A percentile compares a stretch with the other conserved stretches of the same genome.
These are phyloP conservation scores for Calcarisporium arbuscula DNA, from an alignment of 2,329 filamentous ascomycete genomes.

Conservation along the genomic window DNA sequence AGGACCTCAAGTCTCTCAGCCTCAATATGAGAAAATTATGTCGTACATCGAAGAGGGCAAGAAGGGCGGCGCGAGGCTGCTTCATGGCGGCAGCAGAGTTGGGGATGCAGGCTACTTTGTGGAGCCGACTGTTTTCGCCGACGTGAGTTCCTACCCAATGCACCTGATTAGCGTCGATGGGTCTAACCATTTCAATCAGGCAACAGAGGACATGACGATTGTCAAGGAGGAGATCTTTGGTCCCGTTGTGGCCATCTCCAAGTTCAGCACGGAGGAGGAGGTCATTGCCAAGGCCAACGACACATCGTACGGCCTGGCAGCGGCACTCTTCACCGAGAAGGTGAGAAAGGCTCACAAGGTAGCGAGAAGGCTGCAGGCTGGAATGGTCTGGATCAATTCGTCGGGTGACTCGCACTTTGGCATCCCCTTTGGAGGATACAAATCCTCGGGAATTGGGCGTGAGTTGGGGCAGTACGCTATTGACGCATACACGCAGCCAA, in stretches of 20 bases:
- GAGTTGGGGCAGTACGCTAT: not conserved
- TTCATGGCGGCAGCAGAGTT: conserved; percentile 25
- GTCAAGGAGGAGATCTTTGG: conserved; percentile 25
- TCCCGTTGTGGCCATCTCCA: conserved; percentile 19
- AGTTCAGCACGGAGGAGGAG: conserved; percentile 18
- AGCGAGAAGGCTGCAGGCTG: conserved; percentile 46
- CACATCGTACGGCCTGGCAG: conserved; percentile 47
- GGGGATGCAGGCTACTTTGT: conserved; percentile 20
- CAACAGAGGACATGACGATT: conserved; percentile 19
- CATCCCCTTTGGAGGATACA: conserved; percentile 21
- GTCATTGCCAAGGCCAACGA: conserved; percentile 25
- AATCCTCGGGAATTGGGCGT: conserved; percentile 7
- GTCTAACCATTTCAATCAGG: conserved; percentile 12
- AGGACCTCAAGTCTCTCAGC: conserved; percentile 59
- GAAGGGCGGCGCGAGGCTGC: conserved; percentile 52
- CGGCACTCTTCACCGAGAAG: conserved; percentile 49
- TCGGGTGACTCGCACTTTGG: conserved; percentile 18
- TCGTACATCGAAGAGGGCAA: conserved; percentile 60
- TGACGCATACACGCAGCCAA: not conserved
- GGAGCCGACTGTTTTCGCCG: conserved; percentile 19
- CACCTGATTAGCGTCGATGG: conserved; percentile 9
- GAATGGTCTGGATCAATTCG: conserved; percentile 34
- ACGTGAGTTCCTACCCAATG: conserved; percentile 11
- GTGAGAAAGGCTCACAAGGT: conserved; percentile 32
- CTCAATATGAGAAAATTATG: conserved; percentile 58